Evolutionary conservation across 345 rosid species (phyloP), one percentile per base, ranked within the genome.

Genomic region (Corchorus olitorius): DNA sequence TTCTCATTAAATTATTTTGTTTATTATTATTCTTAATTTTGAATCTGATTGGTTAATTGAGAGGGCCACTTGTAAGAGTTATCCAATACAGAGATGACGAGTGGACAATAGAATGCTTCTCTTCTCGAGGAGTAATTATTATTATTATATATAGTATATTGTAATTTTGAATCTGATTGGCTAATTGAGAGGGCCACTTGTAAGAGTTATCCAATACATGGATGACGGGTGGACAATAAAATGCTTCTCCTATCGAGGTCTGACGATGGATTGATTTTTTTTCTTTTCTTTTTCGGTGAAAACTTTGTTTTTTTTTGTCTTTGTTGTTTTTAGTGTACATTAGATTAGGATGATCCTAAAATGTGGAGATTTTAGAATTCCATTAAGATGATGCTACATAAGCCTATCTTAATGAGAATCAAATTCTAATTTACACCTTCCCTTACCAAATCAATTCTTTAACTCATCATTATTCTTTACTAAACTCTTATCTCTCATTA

Each of bases 111-210:
- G 53, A 12, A 6, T 16, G 1, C 15, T 65, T n/a, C 5, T n/a
- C 33, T 65, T n/a, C 5, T 41, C 33, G 8, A 27, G 37, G 39
- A 5, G 27, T 0, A 27, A 27, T 27, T 27, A 27, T 13, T 16
- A n/a, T 59, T 2, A 49, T 49, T 14, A n/a, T n/a, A n/a, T n/a
- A n/a, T n/a, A n/a, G n/a, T n/a, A n/a, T n/a, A 37, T 8, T 6
- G 59, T 52, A 14, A 73, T 33, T 19, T 27, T 27, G 0, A 27
- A 27, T 27, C 22, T 62, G 67, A 62, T 77, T 73, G 76, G 80
- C 33, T 55, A 5, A 6, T 3, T 2, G 7, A 5, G 17, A 4
- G 34, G 34, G 19, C n/a, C 19, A 65, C 35, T 0, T 41, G 14
- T 43, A 33, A 8, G 4, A 43, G 4, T 65, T 19, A 19, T 41